Evolutionary conservation across 257 asterid species (phyloP).

Genomic region (Leonotis leonurus): DNA sequence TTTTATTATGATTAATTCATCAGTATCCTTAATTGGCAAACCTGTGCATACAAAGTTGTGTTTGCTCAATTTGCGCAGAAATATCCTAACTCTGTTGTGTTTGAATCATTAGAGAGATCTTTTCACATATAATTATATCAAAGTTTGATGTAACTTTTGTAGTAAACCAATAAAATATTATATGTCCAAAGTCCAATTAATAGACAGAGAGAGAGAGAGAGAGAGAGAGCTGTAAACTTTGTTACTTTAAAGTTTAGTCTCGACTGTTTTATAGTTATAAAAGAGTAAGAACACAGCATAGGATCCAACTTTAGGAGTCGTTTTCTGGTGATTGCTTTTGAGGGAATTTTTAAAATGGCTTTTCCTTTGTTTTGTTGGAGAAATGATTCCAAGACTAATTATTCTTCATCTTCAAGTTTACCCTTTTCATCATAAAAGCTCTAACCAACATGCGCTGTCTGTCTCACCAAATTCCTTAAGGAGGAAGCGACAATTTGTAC

Average conservation of each 20-base stretch:
- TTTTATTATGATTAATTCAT: not conserved
- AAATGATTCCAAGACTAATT: not conserved
- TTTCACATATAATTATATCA: too few species aligned
- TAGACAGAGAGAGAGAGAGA: too few species aligned
- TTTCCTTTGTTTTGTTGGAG: not conserved
- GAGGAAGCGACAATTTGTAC: not conserved
- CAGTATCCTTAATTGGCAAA: slow-evolving; percentile 1
- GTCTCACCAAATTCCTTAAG: not conserved
- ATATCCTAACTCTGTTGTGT: too few species aligned
- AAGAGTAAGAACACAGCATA: slow-evolving; percentile 9
- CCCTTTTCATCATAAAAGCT: not conserved
- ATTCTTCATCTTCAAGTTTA: not conserved
- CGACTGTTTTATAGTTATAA: too few species aligned
- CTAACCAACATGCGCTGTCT: too few species aligned
- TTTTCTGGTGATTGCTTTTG: not conserved
- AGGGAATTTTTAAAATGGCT: slow-evolving; percentile 5
- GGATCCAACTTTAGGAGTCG: slow-evolving; percentile 15
- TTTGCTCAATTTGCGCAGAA: not conserved
- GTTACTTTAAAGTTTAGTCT: not conserved
- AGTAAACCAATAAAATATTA: too few species aligned
- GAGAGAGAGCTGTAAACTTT: not conserved
- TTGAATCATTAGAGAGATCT: too few species aligned
- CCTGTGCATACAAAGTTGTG: not conserved
- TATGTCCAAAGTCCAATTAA: too few species aligned
- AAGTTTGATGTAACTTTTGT: too few species aligned